These are phyloP conservation scores for Cladosporium sp. DNA, from an alignment of 2,329 filamentous ascomycete genomes.

Conservation along the genomic window DNA sequence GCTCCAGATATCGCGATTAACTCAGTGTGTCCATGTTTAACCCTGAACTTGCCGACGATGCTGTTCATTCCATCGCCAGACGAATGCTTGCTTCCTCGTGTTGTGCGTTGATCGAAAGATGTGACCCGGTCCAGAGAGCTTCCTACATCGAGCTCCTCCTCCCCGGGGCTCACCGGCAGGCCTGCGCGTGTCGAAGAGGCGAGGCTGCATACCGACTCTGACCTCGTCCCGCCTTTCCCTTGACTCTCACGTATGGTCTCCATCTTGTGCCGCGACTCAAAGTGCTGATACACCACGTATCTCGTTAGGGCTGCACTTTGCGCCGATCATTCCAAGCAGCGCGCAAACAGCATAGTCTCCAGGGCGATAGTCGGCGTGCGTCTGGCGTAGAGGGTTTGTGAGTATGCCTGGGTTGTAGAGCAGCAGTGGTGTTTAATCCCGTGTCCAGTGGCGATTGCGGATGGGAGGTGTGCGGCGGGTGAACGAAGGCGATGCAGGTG, in stretches of 20 bases:
- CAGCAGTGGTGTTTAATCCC: not conserved
- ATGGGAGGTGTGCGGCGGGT: not conserved
- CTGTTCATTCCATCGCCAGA: conserved; percentile 10
- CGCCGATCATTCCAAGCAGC: conserved; percentile 7
- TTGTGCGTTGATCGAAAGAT: conserved; percentile 13
- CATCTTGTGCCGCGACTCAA: conserved; percentile 5
- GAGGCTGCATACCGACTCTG: conserved; percentile 17
- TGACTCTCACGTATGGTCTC: conserved; percentile 13
- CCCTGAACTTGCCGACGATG: conserved; percentile 6
- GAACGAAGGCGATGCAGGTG: conserved; percentile 2
- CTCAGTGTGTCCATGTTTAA: conserved; percentile 55
- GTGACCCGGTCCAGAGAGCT: conserved; percentile 11
- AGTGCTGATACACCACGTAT: not conserved
- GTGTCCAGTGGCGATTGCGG: not conserved
- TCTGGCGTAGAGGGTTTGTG: not conserved
- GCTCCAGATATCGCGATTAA: conserved; percentile 60
- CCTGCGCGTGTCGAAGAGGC: conserved; percentile 14
- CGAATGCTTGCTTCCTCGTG: conserved; percentile 17
- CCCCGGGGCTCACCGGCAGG: not conserved
- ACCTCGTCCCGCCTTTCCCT: not conserved
- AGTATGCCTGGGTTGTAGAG: not conserved
- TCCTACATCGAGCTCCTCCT: conserved; percentile 13
- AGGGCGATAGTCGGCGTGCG: not conserved
- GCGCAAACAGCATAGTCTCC: conserved; percentile 17
- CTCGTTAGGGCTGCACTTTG: not conserved